phyloP scores from a whole-genome alignment of 192 early-diverging fungal species.

The Oehlia diaphana region DNA sequence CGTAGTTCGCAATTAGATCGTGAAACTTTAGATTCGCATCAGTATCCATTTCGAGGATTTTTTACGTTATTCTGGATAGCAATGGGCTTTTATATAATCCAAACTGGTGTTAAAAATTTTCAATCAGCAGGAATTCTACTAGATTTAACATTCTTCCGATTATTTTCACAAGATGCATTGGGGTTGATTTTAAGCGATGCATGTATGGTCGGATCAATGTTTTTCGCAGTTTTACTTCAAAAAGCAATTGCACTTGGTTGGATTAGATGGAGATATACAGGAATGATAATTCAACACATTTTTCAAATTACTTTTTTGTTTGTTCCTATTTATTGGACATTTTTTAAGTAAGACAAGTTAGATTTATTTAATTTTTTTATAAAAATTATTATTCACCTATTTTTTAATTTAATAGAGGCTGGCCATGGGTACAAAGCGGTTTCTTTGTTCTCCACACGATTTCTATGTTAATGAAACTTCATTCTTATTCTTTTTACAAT shows the following conservation, averaged over 20 bases:
- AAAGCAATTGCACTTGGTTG: slow-evolving; percentile 53
- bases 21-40: slow-evolving; percentile 34
- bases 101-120: slow-evolving; percentile 58
- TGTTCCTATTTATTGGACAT: slow-evolving; percentile 58
- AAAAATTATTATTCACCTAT: slow-evolving; percentile 32
- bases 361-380: slow-evolving; percentile 35
- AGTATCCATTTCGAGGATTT: slow-evolving; percentile 68
- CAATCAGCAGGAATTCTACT: slow-evolving; percentile 51
- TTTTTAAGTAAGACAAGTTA: slow-evolving; percentile 42
- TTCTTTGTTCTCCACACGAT: slow-evolving; percentile 86
- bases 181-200: slow-evolving; percentile 74
- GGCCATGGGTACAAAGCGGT: slow-evolving; percentile 90
- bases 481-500: slow-evolving; percentile 88
- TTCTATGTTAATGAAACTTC: slow-evolving; percentile 95
- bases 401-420: slow-evolving; percentile 49
- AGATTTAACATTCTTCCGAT: slow-evolving; percentile 48
- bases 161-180: slow-evolving; percentile 63
- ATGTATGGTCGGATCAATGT: slow-evolving; percentile 64
- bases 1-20: slow-evolving; percentile 44
- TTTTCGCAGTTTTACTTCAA: slow-evolving; percentile 61
- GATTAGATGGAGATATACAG: slow-evolving; percentile 49
- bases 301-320: slow-evolving; percentile 62
- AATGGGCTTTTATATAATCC: slow-evolving; percentile 70
- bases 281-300: slow-evolving; percentile 60
- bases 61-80: slow-evolving; percentile 83